Percentiles rank a stretch among this genome's conserved stretches.
phyloP scores from a whole-genome alignment of 2,329 filamentous ascomycete genomes.

The Fusarium camptoceras region DNA sequence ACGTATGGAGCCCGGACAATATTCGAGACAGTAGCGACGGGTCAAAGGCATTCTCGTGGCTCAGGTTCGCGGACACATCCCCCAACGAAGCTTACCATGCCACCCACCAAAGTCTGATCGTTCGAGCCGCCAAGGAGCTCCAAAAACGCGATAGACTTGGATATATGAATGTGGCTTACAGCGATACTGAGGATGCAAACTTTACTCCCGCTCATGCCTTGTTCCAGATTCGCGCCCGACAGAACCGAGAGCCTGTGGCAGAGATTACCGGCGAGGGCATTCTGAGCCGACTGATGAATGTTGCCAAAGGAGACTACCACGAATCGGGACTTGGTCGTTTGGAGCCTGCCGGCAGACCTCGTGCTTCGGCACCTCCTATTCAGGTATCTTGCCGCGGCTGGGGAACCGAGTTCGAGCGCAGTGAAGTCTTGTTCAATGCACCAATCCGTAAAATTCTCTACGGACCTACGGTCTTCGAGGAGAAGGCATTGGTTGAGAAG shows the following conservation, averaged over 20 bases:
- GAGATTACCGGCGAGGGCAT: conserved; percentile 79
- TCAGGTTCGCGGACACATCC: conserved; percentile 86
- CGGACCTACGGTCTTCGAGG: conserved; percentile 71
- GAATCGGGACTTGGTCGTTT: conserved; percentile 80
- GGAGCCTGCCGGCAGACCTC: conserved; percentile 83
- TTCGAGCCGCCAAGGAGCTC: conserved; percentile 74
- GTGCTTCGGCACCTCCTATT: conserved; percentile 86
- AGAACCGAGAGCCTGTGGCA: conserved; percentile 73
- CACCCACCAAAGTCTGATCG: conserved; percentile 77
- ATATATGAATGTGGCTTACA: conserved; percentile 76
- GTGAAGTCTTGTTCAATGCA: conserved; percentile 82
- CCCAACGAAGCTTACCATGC: conserved; percentile 76
- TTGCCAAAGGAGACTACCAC: conserved; percentile 74
- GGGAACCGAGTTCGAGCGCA: conserved; percentile 72
- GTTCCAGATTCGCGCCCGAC: conserved; percentile 81
- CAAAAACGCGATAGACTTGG: conserved; percentile 70
- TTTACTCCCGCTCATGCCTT: conserved; percentile 81
- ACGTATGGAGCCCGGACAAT: conserved; percentile 87
- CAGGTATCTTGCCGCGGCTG: conserved; percentile 81
- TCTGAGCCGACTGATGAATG: conserved; percentile 81
- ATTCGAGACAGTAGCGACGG: conserved; percentile 72
- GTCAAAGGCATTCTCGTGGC: conserved; percentile 83
- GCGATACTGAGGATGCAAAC: conserved; percentile 69
- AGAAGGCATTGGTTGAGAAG: conserved; percentile 78
- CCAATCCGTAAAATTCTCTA: conserved; percentile 80